These are phyloP conservation scores for Aureobasidium sp. DNA, from an alignment of 2,329 filamentous ascomycete species.

Conservation along the genomic window DNA sequence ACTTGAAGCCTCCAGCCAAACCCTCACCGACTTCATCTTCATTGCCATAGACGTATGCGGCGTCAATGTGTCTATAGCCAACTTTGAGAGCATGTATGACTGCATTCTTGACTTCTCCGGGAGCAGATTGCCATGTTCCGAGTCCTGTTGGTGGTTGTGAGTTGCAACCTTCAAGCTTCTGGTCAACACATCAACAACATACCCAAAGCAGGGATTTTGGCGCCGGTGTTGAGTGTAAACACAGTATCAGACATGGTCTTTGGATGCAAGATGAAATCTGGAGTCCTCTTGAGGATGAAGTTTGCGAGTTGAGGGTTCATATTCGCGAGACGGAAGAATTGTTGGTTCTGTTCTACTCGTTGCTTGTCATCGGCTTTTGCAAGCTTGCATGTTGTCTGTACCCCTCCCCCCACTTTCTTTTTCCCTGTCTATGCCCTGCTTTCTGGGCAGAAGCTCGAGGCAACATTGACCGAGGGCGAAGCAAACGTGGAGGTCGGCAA, in stretches of 20 bases:
- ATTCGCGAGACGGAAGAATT: not conserved
- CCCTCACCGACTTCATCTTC: constrained; percentile 76
- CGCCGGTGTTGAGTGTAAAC: constrained; percentile 32
- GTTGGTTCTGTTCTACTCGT: not conserved
- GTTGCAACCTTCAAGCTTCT: too few species aligned
- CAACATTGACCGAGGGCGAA: not conserved
- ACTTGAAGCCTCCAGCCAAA: constrained; percentile 59
- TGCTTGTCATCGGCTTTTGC: constrained; percentile 10
- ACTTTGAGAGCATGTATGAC: constrained; percentile 40
- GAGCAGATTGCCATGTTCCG: constrained; percentile 32
- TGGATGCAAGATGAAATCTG: constrained; percentile 23
- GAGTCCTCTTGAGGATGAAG: constrained; percentile 24
- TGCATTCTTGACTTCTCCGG: constrained; percentile 40
- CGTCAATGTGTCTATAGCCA: constrained; percentile 55
- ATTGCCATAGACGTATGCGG: constrained; percentile 70
- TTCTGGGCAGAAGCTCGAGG: not conserved
- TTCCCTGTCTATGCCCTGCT: not conserved
- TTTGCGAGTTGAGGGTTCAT: constrained; percentile 27
- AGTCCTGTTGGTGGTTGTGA: constrained; percentile 16
- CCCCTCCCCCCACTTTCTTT: constrained; percentile 11
- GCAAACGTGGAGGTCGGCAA: not conserved
- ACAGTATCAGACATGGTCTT: constrained; percentile 24
- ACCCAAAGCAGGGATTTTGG: constrained; percentile 31
- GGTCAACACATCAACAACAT: not conserved
- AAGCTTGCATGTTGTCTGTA: not conserved